Evolutionary conservation across 2,329 filamentous ascomycete species (phyloP).

Genomic region (Teratosphaeria gauchensis): DNA sequence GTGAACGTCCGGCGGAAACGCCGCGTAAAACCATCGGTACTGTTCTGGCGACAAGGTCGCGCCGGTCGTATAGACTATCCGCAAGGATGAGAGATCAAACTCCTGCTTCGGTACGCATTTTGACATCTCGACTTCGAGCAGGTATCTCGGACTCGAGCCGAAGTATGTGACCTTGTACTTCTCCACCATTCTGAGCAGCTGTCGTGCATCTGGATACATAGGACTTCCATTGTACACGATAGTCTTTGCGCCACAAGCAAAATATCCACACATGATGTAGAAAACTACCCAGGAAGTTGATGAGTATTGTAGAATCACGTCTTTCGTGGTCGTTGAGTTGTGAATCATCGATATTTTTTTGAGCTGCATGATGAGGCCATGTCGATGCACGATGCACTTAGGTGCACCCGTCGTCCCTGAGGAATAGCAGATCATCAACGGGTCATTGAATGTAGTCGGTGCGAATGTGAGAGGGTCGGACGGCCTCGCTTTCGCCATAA

Average conservation of each 20-base stretch:
- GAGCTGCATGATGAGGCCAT: constrained; percentile 34
- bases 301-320: constrained; percentile 38
- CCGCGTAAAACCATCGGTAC: constrained; percentile 38
- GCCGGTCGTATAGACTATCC: constrained; percentile 38
- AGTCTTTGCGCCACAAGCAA: constrained; percentile 32
- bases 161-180: constrained; percentile 33
- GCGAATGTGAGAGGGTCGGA: constrained; percentile 28
- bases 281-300: constrained; percentile 39
- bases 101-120: constrained; percentile 26
- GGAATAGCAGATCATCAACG: constrained; percentile 36
- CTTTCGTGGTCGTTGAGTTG: constrained; percentile 31
- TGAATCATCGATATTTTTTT: constrained; percentile 37
- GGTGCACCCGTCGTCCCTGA: constrained; percentile 36
- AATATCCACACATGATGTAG: constrained; percentile 31
- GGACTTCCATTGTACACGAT: constrained; percentile 38
- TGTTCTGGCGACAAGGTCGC: constrained; percentile 34
- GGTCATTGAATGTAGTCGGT: constrained; percentile 32
- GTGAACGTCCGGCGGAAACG: constrained; percentile 30
- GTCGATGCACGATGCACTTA: constrained; percentile 38
- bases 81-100: constrained; percentile 30
- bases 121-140: constrained; percentile 34
- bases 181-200: constrained; percentile 28
- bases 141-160: constrained; percentile 36
- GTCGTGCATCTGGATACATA: constrained; percentile 30
- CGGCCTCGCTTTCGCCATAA: constrained; percentile 23